Conservation (phyloP, 306 rosid genomes). For the Prunus mume region DNA sequence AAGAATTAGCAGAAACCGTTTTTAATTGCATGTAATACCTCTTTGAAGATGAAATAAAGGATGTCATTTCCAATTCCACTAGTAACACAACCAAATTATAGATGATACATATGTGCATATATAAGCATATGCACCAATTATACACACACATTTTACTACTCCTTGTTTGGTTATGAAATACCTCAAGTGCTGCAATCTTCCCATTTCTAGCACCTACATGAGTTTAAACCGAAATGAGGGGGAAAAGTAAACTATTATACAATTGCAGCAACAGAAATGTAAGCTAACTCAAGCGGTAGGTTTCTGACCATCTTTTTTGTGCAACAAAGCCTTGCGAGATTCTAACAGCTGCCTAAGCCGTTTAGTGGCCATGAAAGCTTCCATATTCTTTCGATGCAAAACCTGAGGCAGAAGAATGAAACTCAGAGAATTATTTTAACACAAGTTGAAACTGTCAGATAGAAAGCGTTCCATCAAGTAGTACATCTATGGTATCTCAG, state of each 20-base stretch:
- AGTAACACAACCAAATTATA: background rate
- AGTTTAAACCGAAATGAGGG: conserved; percentile 15
- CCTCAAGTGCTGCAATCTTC: conserved; percentile 50
- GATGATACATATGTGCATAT: background rate
- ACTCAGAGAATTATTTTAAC: conserved; percentile 7
- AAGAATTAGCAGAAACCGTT: background rate
- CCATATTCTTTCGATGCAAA: conserved; percentile 84
- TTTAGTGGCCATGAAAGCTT: conserved; percentile 68
- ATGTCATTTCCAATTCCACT: background rate
- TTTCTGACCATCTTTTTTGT: conserved; percentile 52
- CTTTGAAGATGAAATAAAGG: background rate
- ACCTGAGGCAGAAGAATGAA: conserved; percentile 50
- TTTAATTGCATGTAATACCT: background rate
- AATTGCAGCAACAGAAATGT: background rate
- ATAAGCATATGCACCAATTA: background rate
- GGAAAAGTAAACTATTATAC: background rate
- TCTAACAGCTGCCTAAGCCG: conserved; percentile 60
- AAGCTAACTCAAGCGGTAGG: conserved; percentile 3
- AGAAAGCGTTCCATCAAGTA: background rate
- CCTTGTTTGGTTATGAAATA: conserved; percentile 28
- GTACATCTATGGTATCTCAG: background rate
- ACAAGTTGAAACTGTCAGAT: background rate
- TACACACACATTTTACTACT: conserved; percentile 1
- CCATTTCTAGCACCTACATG: conserved; percentile 58
- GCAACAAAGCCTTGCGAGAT: conserved; percentile 55